Base-by-base conservation (phyloP, 2,329 filamentous ascomycete genomes). In the Phyllosticta citriasiana region DNA sequence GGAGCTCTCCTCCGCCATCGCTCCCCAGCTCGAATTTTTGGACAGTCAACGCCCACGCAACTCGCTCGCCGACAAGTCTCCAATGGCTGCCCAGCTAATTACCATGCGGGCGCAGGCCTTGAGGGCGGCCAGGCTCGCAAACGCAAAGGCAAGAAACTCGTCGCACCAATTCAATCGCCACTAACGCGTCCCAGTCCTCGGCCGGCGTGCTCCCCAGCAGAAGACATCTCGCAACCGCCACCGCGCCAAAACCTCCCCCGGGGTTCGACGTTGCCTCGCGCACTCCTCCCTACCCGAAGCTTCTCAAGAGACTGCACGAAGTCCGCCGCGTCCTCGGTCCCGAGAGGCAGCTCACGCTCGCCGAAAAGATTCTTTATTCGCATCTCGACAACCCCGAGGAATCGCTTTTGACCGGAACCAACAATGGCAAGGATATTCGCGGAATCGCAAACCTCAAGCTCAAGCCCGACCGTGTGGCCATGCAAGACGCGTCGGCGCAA, bases 401-500 rank as follows among this genome's bases (percentile, higher is more conserved):
- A 74, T 92, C 91, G 47, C 84, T 99, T 59, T 80, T 96, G 63
- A 85, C 84, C 59, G 85, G 86, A 70, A 97, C 92, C 57, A 83
- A 90, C 75, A 90, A 92, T 82, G 93, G 92, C 67, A 84, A 84
- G 57, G 83, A 88, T 70, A 88, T 99, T 64, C 86, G 94, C 52
- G 93, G 93, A 67, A 86, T 86, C 71, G 92, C 91, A 57, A 97
- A 96, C 73, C 82, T 99, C 76, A 96, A 96, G 80, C 88, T 99
- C 75, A 96, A 96, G 77, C 94, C 94, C 24, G 94, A 99, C 75
- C 85, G 94, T 59, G 94, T 97, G 67, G 95, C 95, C 66, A 99
- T 99, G 94, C 94, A 99, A 77, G 94, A 99, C 79, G 94, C 94
- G 14, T 96, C 91, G 30, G 94, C 94, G 5, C 94, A 99, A 79